phyloP scores from a whole-genome alignment of 164 flowering plant species.

The Aristolochia fimbriata region DNA sequence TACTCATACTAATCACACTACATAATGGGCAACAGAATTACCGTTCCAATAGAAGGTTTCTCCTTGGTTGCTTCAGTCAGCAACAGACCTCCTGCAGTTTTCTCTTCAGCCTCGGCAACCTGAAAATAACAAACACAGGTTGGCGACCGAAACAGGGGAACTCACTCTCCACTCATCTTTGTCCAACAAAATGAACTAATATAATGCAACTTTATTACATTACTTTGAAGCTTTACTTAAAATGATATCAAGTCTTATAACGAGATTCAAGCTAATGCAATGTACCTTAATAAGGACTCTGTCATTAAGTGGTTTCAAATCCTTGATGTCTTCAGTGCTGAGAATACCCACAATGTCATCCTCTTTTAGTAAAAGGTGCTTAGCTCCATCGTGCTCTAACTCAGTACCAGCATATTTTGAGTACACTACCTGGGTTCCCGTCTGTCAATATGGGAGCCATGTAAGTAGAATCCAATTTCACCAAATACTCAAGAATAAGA shows the following conservation, averaged over 20 bases:
- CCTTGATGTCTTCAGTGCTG: constrained; percentile 80
- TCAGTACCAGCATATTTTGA: constrained; percentile 97
- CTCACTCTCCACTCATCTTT: background rate
- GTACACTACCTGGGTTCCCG: constrained; percentile 72
- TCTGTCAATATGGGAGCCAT: constrained; percentile 20
- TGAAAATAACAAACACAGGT: constrained; percentile 11
- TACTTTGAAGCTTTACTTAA: no score
- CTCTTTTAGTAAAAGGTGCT: constrained; percentile 81
- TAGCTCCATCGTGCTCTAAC: constrained; percentile 62
- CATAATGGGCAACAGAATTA: constrained; percentile 4
- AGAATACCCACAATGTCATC: constrained; percentile 91
- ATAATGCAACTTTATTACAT: no score
- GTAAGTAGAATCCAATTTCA: constrained; percentile 1
- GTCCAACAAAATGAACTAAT: no score
- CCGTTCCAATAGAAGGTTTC: constrained; percentile 83
- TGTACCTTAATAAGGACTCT: constrained; percentile 76
- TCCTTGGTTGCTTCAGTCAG: constrained; percentile 71
- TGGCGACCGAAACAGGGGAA: background rate
- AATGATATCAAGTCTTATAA: background rate
- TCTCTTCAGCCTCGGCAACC: constrained; percentile 77
- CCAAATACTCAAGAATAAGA: no score
- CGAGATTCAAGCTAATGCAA: background rate
- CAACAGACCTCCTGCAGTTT: constrained; percentile 82
- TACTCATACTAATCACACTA: background rate
- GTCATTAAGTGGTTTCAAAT: constrained; percentile 78